Conservation (phyloP, 2,329 filamentous ascomycete genomes). For the Aspergillus pseudotamarii region DNA sequence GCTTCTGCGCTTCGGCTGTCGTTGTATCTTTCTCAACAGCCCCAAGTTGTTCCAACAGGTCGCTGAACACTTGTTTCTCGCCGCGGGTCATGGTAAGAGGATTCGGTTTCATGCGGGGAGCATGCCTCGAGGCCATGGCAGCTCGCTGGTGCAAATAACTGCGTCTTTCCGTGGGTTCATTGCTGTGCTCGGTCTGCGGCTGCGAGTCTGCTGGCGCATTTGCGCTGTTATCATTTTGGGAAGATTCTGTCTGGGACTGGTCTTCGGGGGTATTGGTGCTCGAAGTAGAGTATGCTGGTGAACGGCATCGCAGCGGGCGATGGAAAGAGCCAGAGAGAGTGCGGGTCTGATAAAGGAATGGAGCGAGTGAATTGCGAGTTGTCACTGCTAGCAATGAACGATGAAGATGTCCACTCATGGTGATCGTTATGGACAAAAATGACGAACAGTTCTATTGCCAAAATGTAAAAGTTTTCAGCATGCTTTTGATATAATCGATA, state of each 20-base stretch:
- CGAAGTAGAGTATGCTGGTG: constrained; percentile 22
- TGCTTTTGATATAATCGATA: background rate
- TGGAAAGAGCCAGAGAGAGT: constrained; percentile 50
- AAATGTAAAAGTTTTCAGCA: background rate
- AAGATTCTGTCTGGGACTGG: background rate
- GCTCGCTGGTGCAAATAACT: constrained; percentile 18
- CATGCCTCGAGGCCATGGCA: background rate
- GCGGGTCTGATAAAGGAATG: constrained; percentile 73
- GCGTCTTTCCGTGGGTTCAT: constrained; percentile 15
- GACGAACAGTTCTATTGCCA: background rate
- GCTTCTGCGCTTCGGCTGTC: background rate
- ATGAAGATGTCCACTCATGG: constrained; percentile 36
- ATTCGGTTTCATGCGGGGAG: background rate
- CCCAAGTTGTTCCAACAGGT: constrained; percentile 16
- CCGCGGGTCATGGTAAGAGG: constrained; percentile 16
- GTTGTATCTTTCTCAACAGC: background rate
- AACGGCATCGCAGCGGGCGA: constrained; percentile 13
- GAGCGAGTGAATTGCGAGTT: constrained; percentile 49
- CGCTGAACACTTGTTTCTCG: constrained; percentile 20
- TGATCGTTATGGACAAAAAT: background rate
- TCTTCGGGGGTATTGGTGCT: constrained; percentile 4
- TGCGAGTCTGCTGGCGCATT: background rate
- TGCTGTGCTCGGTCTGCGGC: background rate
- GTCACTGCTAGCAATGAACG: constrained; percentile 32
- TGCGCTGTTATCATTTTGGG: background rate